Percentiles rank a stretch among this genome's conserved stretches.
Evolutionary conservation across 2,329 filamentous ascomycete genomes (phyloP).

Genomic region (Colletotrichum incanum): DNA sequence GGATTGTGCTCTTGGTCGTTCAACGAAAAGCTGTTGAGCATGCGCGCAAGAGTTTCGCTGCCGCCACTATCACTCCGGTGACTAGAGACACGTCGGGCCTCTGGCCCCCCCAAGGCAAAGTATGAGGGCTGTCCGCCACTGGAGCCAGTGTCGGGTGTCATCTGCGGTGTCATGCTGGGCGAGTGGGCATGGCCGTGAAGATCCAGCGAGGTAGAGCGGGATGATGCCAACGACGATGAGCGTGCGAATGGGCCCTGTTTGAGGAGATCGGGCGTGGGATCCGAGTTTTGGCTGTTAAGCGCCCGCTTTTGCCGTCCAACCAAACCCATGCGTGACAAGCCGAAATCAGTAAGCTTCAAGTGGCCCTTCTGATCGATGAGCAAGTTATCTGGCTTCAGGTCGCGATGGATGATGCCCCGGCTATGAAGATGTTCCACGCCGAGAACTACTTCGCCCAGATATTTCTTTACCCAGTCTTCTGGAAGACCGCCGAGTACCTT

Average conservation of each 20-base stretch:
- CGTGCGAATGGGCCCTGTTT: slow-evolving; percentile 93
- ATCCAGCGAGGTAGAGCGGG: slow-evolving; percentile 94
- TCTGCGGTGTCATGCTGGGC: slow-evolving; percentile 86
- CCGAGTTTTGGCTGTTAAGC: slow-evolving; percentile 80
- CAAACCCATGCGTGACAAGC: slow-evolving; percentile 95
- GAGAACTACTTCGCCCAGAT: slow-evolving; percentile 95
- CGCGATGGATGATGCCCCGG: slow-evolving; percentile 95
- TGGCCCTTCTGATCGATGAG: slow-evolving; percentile 98
- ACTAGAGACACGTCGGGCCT: slow-evolving; percentile 76
- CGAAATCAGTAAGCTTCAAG: slow-evolving; percentile 97
- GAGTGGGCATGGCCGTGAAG: slow-evolving; percentile 82
- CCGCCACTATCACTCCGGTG: slow-evolving; percentile 93
- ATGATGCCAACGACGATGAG: slow-evolving; percentile 88
- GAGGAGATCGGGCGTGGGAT: slow-evolving; percentile 91
- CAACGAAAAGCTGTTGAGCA: slow-evolving; percentile 86
- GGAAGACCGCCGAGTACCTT: slow-evolving; percentile 93
- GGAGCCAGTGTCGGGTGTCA: slow-evolving; percentile 79
- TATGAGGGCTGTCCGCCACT: slow-evolving; percentile 90
- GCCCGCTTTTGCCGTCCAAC: slow-evolving; percentile 97
- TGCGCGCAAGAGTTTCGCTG: slow-evolving; percentile 86
- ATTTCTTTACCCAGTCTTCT: slow-evolving; percentile 99
- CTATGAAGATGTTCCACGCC: slow-evolving; percentile 96
- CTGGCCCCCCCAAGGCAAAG: slow-evolving; percentile 81
- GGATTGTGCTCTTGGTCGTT: slow-evolving; percentile 69
- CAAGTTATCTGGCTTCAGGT: slow-evolving; percentile 96